Evolutionary conservation across 1,284 basidiomycete species (phyloP).

Genomic region (Naganishia albida): DNA sequence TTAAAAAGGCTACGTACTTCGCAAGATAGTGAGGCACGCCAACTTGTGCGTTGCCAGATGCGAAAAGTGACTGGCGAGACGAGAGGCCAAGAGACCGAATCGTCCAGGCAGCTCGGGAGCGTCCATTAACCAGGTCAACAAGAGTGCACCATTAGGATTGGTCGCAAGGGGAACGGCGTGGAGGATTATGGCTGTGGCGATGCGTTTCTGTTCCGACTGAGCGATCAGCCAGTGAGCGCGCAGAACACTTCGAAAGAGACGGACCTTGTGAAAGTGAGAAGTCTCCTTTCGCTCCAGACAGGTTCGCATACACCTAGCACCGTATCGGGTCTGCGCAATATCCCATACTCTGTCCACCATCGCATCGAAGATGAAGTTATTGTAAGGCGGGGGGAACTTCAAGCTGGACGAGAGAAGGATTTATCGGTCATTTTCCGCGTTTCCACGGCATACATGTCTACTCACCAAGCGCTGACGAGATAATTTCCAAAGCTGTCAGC

Average conservation of each 20-base stretch:
- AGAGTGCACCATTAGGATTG: constrained; percentile 91
- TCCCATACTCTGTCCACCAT: constrained; percentile 99
- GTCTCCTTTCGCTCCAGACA: constrained; percentile 89
- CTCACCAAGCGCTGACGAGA: constrained; percentile 62
- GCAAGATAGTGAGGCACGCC: constrained; percentile 87
- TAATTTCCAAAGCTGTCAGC: constrained; percentile 98
- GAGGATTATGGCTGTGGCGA: constrained; percentile 89
- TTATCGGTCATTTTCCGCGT: not conserved
- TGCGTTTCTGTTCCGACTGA: constrained; percentile 64
- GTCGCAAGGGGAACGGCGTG: constrained; percentile 98
- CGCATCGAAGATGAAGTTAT: constrained; percentile 96
- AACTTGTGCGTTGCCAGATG: constrained; percentile 98
- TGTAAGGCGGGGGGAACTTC: constrained; percentile 81
- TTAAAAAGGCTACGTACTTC: constrained; percentile 55
- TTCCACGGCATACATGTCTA: not conserved
- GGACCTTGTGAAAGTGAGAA: constrained; percentile 73
- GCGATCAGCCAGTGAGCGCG: not conserved
- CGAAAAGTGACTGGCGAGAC: constrained; percentile 92
- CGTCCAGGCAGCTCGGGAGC: constrained; percentile 88
- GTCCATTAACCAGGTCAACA: constrained; percentile 96
- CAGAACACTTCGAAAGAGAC: constrained; percentile 28
- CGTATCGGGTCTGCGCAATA: constrained; percentile 87
- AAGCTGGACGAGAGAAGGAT: constrained; percentile 66
- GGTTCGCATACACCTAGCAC: constrained; percentile 94
- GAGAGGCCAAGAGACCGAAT: constrained; percentile 86